Percentiles rank a stretch among this genome's conserved stretches.
These are phyloP conservation scores for Sporothrix protearum DNA, from an alignment of 2,329 filamentous ascomycete genomes.

Conservation along the genomic window DNA sequence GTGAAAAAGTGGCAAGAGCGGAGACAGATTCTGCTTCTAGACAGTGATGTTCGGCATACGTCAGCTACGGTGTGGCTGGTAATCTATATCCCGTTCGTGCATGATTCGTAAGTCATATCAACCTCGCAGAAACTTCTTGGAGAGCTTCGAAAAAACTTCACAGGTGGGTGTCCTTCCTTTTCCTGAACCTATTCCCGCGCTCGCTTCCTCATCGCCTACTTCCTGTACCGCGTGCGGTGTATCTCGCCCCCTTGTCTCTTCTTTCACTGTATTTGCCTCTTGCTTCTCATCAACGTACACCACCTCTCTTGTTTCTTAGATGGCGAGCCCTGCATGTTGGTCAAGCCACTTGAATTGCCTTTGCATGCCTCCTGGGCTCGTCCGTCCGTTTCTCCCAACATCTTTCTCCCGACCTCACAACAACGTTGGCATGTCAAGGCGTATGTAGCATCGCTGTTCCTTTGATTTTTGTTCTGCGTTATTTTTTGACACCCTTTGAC, in stretches of 20 bases:
- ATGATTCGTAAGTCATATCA: neutral
- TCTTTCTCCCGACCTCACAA: neutral
- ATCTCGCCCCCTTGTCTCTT: neutral
- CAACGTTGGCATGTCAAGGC: neutral
- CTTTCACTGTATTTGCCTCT: neutral
- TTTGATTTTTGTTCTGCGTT: neutral
- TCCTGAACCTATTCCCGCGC: neutral
- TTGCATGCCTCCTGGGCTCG: neutral
- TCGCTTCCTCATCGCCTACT: constrained; percentile 4
- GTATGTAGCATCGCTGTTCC: neutral
- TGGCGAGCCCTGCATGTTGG: neutral
- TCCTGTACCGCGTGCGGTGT: neutral
- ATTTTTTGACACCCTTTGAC: neutral
- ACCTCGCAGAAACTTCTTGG: neutral
- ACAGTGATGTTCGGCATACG: neutral
- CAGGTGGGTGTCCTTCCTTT: neutral
- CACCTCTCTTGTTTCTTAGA: neutral
- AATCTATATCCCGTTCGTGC: constrained; percentile 19
- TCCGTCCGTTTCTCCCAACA: neutral
- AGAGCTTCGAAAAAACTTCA: too few relatives aligned
- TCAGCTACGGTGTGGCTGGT: constrained; percentile 8
- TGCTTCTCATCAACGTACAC: neutral
- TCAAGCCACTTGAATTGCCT: neutral
- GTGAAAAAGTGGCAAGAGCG: neutral
- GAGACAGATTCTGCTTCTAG: neutral